Conservation (phyloP, 768 basidiomycete species). For the Lentinula boryana region DNA sequence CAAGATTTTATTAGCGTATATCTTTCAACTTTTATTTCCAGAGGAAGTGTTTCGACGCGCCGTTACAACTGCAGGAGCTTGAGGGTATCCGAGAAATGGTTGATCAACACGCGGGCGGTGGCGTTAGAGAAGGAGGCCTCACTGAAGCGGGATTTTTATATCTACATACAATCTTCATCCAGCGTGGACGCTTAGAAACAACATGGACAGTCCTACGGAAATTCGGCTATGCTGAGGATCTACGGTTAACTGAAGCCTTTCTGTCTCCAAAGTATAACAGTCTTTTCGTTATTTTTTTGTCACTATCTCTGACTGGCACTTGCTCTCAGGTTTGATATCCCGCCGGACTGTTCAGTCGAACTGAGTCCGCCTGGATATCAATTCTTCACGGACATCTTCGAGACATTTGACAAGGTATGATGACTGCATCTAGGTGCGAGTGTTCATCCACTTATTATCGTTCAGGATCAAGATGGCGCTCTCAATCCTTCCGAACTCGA, state of each 20-base stretch:
- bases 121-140: conserved; percentile 72
- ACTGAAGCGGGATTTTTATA: conserved; percentile 93
- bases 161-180: conserved; percentile 95
- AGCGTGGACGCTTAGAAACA: conserved; percentile 90
- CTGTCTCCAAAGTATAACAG: conserved; percentile 76
- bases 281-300: not conserved
- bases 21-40: conserved; percentile 22
- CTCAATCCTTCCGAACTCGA: conserved; percentile 77
- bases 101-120: conserved; percentile 66
- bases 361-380: conserved; percentile 91
- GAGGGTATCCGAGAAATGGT: conserved; percentile 97
- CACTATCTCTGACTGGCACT: conserved; percentile 1
- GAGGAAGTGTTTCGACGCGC: conserved; percentile 94
- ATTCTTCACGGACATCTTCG: conserved; percentile 96
- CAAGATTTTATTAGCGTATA: not conserved
- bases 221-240: conserved; percentile 95
- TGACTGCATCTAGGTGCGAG: not conserved
- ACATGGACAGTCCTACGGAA: conserved; percentile 95
- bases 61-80: conserved; percentile 86
- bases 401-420: conserved; percentile 84
- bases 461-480: conserved; percentile 91
- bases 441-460: not conserved
- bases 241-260: conserved; percentile 84
- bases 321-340: conserved; percentile 77
- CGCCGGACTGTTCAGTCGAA: conserved; percentile 91